Percentiles rank a stretch among this genome's conserved stretches.
Conservation (phyloP, 2,329 filamentous ascomycete species). For the Xylaria sp. region DNA sequence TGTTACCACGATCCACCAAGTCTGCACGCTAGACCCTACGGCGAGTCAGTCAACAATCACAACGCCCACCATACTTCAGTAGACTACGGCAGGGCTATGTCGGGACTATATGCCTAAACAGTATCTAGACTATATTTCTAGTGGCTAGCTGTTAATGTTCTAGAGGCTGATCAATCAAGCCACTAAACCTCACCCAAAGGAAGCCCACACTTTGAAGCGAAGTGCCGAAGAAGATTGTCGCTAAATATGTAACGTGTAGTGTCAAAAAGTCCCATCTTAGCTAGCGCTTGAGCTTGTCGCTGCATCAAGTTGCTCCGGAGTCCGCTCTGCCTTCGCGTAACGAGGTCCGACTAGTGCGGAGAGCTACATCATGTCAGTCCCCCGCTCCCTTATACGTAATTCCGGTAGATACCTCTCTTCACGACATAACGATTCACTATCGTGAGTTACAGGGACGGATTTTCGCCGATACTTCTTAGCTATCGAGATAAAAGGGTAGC, state of each 20-base stretch:
- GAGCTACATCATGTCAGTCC: background rate
- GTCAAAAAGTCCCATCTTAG: background rate
- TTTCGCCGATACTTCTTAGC: background rate
- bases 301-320: slow-evolving; percentile 1
- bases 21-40: slow-evolving; percentile 11
- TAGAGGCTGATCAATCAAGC: background rate
- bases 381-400: slow-evolving; percentile 5
- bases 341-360: background rate
- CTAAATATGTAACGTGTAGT: background rate
- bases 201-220: slow-evolving; percentile 1
- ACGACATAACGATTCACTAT: background rate
- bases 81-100: background rate
- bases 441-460: background rate
- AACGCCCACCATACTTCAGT: background rate
- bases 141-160: background rate
- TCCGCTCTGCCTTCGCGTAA: slow-evolving; percentile 1
- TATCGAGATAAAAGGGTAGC: background rate
- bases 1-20: background rate
- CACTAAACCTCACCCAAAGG: slow-evolving; percentile 8
- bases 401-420: background rate
- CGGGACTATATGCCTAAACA: background rate
- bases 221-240: background rate
- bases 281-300: background rate
- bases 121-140: background rate
- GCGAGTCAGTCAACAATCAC: slow-evolving; percentile 8